Evolutionary conservation across 129 eudicot genomes (phyloP), one percentile per base, ranked within the genome.

Genomic region (Saussurea involucrata): DNA sequence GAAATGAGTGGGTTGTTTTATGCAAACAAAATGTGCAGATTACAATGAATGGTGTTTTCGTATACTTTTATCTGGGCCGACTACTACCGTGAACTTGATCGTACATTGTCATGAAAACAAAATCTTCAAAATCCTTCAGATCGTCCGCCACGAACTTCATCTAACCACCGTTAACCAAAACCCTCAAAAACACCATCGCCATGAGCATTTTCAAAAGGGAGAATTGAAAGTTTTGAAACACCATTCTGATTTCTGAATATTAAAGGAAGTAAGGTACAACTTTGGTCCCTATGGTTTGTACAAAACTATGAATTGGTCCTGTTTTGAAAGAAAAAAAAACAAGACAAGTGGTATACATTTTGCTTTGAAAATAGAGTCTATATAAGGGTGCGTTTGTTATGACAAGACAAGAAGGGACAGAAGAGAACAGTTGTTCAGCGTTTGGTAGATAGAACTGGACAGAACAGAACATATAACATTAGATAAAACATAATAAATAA

Each of bases 11-110:
- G n/a, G 72, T 68, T 68, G 15, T 20, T 68, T 68, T 33, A 67
- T 66, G 74, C 42, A 66, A 76, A 46, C 67, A 76, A 29, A 67
- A 76, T 49, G 42, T 53, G 8, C 18, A 22, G 58, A 71, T 42
- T 27, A 78, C 73, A 27, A 79, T 46, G 40, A 72, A 32, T 34
- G 74, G 20, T 8, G 25, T 58, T 68, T 68, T 6, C 12, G 70
- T 55, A 24, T 68, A 11, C 20, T 49, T 32, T 49, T 13, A 73
- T 58, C 6, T 36, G 78, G 37, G 28, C 69, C 21, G 69, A 24
- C 37, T 67, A 37, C 42, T 75, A 64, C 44, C 21, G 12, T 44
- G 73, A 76, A 66, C 34, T 64, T 55, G 65, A 78, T 11, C 36
- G 77, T 31, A 32, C 63, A 71, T 40, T 78, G 60, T 17, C 15